Evolutionary conservation across 495 filamentous ascomycete genomes (phyloP).

Genomic region (Schizothecium vesticola): DNA sequence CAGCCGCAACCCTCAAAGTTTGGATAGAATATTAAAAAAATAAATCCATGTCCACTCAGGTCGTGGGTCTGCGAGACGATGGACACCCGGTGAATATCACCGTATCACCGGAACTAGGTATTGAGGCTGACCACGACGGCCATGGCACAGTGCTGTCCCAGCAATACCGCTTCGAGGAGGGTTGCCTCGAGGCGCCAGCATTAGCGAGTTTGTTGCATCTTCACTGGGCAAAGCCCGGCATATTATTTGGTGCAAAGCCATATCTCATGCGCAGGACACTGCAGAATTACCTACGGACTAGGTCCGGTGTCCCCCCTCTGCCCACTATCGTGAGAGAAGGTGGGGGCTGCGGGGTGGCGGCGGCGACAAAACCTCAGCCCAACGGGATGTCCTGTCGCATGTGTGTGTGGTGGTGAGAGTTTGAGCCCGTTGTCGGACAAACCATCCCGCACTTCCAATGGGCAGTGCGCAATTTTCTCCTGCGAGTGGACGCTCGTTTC

Average conservation of each 20-base stretch:
- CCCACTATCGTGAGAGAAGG: neutral
- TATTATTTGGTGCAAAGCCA: neutral
- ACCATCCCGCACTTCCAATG: neutral
- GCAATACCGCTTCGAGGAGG: neutral
- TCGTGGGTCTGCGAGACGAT: neutral
- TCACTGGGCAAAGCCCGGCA: neutral
- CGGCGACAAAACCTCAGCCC: neutral
- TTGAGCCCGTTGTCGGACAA: neutral
- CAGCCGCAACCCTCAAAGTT: neutral
- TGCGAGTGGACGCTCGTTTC: neutral
- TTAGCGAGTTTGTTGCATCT: neutral
- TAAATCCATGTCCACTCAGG: neutral
- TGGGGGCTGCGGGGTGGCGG: neutral
- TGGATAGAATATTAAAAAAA: neutral
- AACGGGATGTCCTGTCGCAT: neutral
- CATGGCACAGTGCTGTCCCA: neutral
- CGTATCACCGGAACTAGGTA: neutral
- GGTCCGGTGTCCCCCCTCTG: too few relatives aligned
- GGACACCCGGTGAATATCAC: neutral
- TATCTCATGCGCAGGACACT: neutral
- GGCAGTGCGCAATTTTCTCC: slow-evolving; percentile 9
- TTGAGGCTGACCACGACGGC: neutral
- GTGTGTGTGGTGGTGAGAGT: neutral
- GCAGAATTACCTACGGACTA: neutral
- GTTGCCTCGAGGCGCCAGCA: neutral